Percentiles rank a stretch among this genome's conserved stretches.
Evolutionary conservation across 495 filamentous ascomycete species (phyloP).

Genomic region (Cercophora samala): DNA sequence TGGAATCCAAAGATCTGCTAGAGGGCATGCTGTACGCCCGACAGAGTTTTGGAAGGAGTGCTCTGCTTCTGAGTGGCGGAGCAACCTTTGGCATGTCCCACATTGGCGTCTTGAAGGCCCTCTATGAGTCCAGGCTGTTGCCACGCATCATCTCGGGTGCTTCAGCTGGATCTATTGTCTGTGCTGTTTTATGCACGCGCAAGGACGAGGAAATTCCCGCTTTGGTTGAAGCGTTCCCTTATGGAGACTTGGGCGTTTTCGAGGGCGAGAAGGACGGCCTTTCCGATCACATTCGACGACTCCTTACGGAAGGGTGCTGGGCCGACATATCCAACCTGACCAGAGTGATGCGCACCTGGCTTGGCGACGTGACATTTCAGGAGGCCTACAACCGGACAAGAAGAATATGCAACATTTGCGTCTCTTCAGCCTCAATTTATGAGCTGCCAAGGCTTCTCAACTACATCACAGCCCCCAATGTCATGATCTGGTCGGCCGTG

Average conservation of each 20-base stretch:
- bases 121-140: constrained; percentile 71
- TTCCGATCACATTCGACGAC: constrained; percentile 64
- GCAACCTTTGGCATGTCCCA: constrained; percentile 96
- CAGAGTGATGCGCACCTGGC: constrained; percentile 70
- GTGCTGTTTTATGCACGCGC: constrained; percentile 76
- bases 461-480: constrained; percentile 89
- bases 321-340: constrained; percentile 79
- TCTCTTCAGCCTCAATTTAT: constrained; percentile 81
- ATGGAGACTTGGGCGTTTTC: constrained; percentile 83
- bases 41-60: constrained; percentile 86
- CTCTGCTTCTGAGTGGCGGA: constrained; percentile 81
- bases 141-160: constrained; percentile 92
- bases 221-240: constrained; percentile 67
- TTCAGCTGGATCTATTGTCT: constrained; percentile 92
- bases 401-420: constrained; percentile 87
- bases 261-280: constrained; percentile 66
- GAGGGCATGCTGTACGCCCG: constrained; percentile 62
- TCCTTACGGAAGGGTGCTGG: constrained; percentile 77
- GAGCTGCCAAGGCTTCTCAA: constrained; percentile 85
- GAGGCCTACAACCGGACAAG: constrained; percentile 92
- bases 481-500: constrained; percentile 95
- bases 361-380: constrained; percentile 90
- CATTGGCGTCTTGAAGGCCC: constrained; percentile 85
- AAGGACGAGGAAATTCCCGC: constrained; percentile 80
- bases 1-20: constrained; percentile 64